These are phyloP conservation scores for Colletotrichum falcatum DNA, from an alignment of 2,329 filamentous ascomycete genomes.

Conservation along the genomic window DNA sequence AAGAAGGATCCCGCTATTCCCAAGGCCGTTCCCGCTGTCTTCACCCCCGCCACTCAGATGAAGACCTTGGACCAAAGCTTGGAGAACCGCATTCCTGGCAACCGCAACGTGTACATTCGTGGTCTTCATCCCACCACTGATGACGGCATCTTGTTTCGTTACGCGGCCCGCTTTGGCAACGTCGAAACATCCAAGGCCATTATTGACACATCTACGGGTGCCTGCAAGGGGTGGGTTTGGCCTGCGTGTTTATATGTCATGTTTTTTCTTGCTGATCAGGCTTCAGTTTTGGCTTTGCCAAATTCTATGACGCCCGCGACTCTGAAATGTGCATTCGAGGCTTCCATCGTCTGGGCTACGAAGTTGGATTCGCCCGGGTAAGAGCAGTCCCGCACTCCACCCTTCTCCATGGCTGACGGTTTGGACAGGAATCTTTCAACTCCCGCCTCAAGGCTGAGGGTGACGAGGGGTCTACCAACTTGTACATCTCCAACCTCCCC, in stretches of 20 bases:
- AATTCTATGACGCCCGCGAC: constrained; percentile 87
- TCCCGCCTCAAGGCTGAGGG: constrained; percentile 96
- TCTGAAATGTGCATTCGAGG: constrained; percentile 97
- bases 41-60: constrained; percentile 84
- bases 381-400: constrained; percentile 46
- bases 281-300: constrained; percentile 93
- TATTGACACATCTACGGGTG: constrained; percentile 91
- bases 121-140: constrained; percentile 96
- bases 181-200: constrained; percentile 99
- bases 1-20: constrained; percentile 86
- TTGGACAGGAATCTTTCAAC: constrained; percentile 90
- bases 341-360: constrained; percentile 94
- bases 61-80: constrained; percentile 94
- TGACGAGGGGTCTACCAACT: constrained; percentile 89
- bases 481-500: constrained; percentile 97
- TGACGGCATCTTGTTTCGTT: constrained; percentile 86
- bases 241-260: constrained; percentile 12
- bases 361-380: constrained; percentile 96
- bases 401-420: constrained; percentile 45
- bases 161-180: constrained; percentile 88
- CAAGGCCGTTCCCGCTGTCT: constrained; percentile 88
- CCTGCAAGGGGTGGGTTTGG: constrained; percentile 88
- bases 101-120: constrained; percentile 98
- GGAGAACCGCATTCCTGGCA: constrained; percentile 89
- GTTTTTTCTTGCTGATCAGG: constrained; percentile 46